These are phyloP conservation scores for Brasenia schreberi DNA, from an alignment of 164 flowering plant genomes.

Conservation along the genomic window DNA sequence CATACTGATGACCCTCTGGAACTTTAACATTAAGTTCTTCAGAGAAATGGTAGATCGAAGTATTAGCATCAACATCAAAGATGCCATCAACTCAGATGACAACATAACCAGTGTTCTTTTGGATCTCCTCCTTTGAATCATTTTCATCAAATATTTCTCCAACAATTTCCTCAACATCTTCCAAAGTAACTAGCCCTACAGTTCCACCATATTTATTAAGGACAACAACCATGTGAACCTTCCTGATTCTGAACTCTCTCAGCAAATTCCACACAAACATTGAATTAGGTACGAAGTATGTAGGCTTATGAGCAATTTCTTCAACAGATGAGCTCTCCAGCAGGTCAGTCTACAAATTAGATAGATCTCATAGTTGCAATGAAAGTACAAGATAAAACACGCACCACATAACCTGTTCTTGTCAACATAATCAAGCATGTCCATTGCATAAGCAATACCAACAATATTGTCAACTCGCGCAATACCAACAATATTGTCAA, in stretches of 20 bases:
- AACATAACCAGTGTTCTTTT: slow-evolving; percentile 89
- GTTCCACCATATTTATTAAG: slow-evolving; percentile 99
- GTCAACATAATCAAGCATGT: slow-evolving; percentile 82
- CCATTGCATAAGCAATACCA: slow-evolving; percentile 98
- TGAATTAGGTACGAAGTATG: slow-evolving; percentile 97
- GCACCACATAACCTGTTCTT: slow-evolving; percentile 33
- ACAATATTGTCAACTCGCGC: slow-evolving; percentile 90
- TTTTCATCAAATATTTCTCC: slow-evolving; percentile 99
- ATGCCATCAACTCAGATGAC: slow-evolving; percentile 93
- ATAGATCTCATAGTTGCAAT: slow-evolving; percentile 15
- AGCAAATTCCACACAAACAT: slow-evolving; percentile 99
- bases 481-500: no score
- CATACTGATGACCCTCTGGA: slow-evolving; percentile 97
- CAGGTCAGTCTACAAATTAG: slow-evolving; percentile 91
- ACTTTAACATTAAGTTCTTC: slow-evolving; percentile 82
- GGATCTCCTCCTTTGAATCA: slow-evolving; percentile 98
- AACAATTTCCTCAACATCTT: slow-evolving; percentile 99
- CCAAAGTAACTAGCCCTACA: slow-evolving; percentile 90
- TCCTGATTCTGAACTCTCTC: slow-evolving; percentile 92
- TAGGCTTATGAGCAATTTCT: slow-evolving; percentile 93
- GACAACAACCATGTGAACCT: slow-evolving; percentile 99
- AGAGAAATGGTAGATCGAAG: slow-evolving; percentile 92
- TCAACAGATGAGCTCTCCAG: slow-evolving; percentile 76
- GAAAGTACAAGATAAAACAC: neutral
- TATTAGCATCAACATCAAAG: slow-evolving; percentile 98